Evolutionary conservation across 2,329 filamentous ascomycete genomes (phyloP).

Genomic region (Helotiales sp.): DNA sequence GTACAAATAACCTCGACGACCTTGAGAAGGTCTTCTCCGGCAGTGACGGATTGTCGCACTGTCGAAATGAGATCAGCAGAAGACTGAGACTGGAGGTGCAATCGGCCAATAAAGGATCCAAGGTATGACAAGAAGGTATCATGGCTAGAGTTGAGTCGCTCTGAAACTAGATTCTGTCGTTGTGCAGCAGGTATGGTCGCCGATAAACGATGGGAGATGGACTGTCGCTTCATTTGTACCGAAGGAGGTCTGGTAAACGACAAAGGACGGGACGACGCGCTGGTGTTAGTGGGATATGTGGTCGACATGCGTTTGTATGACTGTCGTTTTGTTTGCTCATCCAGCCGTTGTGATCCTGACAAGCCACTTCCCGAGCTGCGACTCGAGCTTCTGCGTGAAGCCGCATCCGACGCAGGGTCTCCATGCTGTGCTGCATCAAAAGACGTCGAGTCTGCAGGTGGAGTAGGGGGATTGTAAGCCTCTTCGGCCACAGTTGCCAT

Average conservation of each 20-base stretch:
- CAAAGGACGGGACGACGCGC: conserved; percentile 29
- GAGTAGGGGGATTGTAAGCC: conserved; percentile 59
- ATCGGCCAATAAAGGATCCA: conserved; percentile 85
- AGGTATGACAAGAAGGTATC: conserved; percentile 89
- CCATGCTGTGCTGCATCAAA: conserved; percentile 45
- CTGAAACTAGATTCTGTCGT: conserved; percentile 76
- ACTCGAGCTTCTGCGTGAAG: conserved; percentile 33
- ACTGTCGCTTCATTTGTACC: conserved; percentile 30
- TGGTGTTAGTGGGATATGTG: conserved; percentile 22
- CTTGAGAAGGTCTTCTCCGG: conserved; percentile 75
- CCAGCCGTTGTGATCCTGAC: conserved; percentile 25
- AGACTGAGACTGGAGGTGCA: conserved; percentile 91
- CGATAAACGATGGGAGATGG: conserved; percentile 71
- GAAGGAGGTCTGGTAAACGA: conserved; percentile 27
- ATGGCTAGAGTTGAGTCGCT: conserved; percentile 76
- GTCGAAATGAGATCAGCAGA: conserved; percentile 79
- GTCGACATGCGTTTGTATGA: conserved; percentile 32
- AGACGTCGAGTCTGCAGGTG: conserved; percentile 56
- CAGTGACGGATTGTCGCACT: conserved; percentile 79
- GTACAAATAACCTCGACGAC: conserved; percentile 82
- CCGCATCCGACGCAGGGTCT: conserved; percentile 41
- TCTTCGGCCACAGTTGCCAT: conserved; percentile 63
- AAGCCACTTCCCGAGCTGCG: conserved; percentile 32
- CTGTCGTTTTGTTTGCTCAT: conserved; percentile 33
- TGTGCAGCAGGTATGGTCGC: conserved; percentile 62